Base-by-base conservation (phyloP, 73 alveolate genomes). In the Paramecium pentaurelia region DNA sequence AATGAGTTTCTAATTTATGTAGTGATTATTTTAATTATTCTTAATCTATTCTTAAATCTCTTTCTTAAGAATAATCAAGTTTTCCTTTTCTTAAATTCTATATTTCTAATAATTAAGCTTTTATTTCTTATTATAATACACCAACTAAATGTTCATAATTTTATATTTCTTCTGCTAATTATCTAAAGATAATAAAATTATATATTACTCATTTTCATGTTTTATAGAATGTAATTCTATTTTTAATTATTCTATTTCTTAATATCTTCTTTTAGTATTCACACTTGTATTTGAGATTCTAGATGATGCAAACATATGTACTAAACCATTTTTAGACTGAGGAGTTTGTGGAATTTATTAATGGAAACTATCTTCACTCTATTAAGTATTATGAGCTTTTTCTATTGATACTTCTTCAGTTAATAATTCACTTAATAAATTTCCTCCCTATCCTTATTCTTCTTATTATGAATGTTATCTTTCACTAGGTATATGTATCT, bases 371-470 rank as follows among this genome's bases (percentile, higher is more conserved):
- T 64, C 84, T 20, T 64, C 84, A 64, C 84, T 64, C 3, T 64
- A 32, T 64, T 64, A 28, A 28, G 84, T 64, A 64, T 32, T 64
- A 12, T 28, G 42, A 34, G 42, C 51, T 64, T 64, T 64, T 16
- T 64, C 84, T 4, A 54, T 54, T 4, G 70, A 54, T 3, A 64
- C 28, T 64, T 64, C 84, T 64, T 64, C 84, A 1, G 84, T 64
- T 64, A 75, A 22, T 18, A 80, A 25, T 80, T 80, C 91, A 49
- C 91, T 80, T 18, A 80, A 44, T 20, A 80, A 12, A 80, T 80
- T 80, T 25, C 91, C 91, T 44, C 91, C 91, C 16, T 80, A 80
- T 14, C 91, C 91, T 80, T 80, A 80, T 37, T 44, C 71, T 25
- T 80, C 75, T 22, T 80, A 34, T 25, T 44, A 25, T 16, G 84